Percentiles rank a stretch among this genome's conserved stretches.
phyloP scores from a whole-genome alignment of 768 basidiomycete species.

The Macrocybe gigantea region DNA sequence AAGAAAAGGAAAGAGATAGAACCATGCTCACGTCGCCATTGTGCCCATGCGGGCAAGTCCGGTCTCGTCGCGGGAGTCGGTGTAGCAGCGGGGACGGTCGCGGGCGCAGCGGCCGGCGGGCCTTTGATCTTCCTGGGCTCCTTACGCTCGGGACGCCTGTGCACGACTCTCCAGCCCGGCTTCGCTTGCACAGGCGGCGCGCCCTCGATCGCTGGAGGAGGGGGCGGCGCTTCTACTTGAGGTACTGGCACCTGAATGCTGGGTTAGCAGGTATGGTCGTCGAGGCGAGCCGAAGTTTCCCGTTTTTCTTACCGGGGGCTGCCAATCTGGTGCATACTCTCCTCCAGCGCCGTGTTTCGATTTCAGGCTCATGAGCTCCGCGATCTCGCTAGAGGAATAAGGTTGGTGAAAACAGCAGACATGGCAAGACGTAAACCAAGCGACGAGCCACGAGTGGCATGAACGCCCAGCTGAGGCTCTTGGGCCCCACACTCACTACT shows the following conservation, averaged over 20 bases:
- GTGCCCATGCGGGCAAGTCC: constrained; percentile 72
- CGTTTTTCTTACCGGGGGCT: constrained; percentile 41
- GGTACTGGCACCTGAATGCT: constrained; percentile 5
- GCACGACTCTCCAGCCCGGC: constrained; percentile 71
- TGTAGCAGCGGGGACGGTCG: constrained; percentile 31
- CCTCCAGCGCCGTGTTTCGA: constrained; percentile 79
- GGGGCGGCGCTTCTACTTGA: constrained; percentile 22
- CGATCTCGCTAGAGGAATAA: constrained; percentile 56
- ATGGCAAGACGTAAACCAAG: too few species aligned
- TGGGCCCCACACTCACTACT: constrained; percentile 51
- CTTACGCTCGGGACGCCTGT: constrained; percentile 56
- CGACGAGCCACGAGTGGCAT: background rate
- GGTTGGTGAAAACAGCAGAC: too few species aligned
- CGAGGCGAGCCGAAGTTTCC: too few species aligned
- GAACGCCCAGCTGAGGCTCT: background rate
- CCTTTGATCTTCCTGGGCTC: constrained; percentile 36
- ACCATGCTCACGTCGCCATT: constrained; percentile 67
- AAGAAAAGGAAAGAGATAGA: background rate
- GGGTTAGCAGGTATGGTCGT: background rate
- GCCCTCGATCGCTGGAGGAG: constrained; percentile 38
- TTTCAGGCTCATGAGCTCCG: constrained; percentile 77
- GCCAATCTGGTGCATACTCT: constrained; percentile 74
- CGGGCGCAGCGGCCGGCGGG: constrained; percentile 29
- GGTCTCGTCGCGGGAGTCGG: constrained; percentile 40
- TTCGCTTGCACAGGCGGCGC: constrained; percentile 43